phyloP scores from a whole-genome alignment of 2,329 filamentous ascomycete genomes.

The Microdochium trichocladiopsis region DNA sequence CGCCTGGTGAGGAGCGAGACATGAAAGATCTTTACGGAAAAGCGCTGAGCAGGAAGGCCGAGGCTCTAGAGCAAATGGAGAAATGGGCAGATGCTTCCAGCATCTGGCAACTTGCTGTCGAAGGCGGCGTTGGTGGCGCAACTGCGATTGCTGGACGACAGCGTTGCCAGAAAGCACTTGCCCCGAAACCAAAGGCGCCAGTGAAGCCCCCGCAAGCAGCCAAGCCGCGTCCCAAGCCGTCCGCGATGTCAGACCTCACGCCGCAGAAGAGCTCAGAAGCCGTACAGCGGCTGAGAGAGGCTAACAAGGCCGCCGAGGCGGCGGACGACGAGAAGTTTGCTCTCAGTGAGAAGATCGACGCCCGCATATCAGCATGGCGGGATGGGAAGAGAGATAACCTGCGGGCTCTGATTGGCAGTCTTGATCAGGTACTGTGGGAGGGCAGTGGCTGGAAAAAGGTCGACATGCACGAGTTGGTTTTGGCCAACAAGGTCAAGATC shows the following conservation, averaged over 20 bases:
- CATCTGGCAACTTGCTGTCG: constrained; percentile 78
- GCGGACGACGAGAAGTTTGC: constrained; percentile 92
- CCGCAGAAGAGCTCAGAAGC: constrained; percentile 60
- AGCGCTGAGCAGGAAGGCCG: constrained; percentile 87
- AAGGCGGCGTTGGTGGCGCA: constrained; percentile 77
- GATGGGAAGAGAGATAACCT: constrained; percentile 91
- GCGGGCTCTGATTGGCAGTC: constrained; percentile 74
- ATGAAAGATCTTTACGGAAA: constrained; percentile 95
- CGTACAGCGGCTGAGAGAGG: constrained; percentile 72
- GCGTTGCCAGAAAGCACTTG: constrained; percentile 81
- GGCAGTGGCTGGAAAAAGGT: constrained; percentile 95
- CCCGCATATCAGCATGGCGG: constrained; percentile 71
- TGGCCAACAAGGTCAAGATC: constrained; percentile 94
- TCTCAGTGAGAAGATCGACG: constrained; percentile 78
- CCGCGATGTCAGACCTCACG: constrained; percentile 29
- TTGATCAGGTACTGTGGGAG: constrained; percentile 88
- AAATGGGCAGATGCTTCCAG: constrained; percentile 78
- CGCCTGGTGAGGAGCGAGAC: constrained; percentile 61
- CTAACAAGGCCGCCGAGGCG: constrained; percentile 77
- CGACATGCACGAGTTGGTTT: constrained; percentile 84
- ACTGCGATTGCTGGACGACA: constrained; percentile 80
- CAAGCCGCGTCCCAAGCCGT: constrained; percentile 35
- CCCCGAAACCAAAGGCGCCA: constrained; percentile 52
- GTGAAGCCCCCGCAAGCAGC: constrained; percentile 36
- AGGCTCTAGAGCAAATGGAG: constrained; percentile 92